Conservation (phyloP, 495 filamentous ascomycete genomes). For the Schizothecium vesticola region DNA sequence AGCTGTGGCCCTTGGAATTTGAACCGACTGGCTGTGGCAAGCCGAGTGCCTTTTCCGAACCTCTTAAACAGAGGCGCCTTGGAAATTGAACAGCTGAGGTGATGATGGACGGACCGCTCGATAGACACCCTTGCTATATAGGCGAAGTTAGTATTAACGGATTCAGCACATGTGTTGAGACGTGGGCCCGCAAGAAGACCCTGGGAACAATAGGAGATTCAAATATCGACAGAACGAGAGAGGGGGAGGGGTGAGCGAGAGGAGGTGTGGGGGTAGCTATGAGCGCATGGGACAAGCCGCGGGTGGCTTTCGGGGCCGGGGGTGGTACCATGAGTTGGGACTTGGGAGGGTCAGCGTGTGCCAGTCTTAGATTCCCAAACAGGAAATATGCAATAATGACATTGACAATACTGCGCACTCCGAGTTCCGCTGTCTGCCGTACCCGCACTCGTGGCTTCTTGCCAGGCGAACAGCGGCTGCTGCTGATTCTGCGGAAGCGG, state of each 20-base stretch:
- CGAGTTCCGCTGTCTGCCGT: not conserved
- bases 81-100: constrained; percentile 16
- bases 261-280: not conserved
- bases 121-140: constrained; percentile 17
- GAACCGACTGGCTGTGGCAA: constrained; percentile 1
- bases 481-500: not conserved
- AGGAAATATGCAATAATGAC: constrained; percentile 5
- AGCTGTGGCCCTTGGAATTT: not conserved
- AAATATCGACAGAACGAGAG: constrained; percentile 11
- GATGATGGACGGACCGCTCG: not conserved
- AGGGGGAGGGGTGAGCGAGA: not conserved
- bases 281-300: not conserved
- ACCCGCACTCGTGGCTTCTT: not conserved
- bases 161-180: constrained; percentile 2
- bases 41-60: not conserved
- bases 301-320: not conserved
- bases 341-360: not conserved
- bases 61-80: constrained; percentile 12
- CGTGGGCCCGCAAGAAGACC: not conserved
- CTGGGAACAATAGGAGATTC: not conserved
- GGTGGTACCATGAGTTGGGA: not conserved
- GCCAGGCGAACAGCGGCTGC: not conserved
- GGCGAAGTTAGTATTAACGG: constrained; percentile 12
- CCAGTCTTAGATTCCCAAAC: constrained; percentile 2
- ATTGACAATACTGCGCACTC: constrained; percentile 1